Base-by-base conservation (phyloP, 495 filamentous ascomycete genomes). In the Viridothelium virens region DNA sequence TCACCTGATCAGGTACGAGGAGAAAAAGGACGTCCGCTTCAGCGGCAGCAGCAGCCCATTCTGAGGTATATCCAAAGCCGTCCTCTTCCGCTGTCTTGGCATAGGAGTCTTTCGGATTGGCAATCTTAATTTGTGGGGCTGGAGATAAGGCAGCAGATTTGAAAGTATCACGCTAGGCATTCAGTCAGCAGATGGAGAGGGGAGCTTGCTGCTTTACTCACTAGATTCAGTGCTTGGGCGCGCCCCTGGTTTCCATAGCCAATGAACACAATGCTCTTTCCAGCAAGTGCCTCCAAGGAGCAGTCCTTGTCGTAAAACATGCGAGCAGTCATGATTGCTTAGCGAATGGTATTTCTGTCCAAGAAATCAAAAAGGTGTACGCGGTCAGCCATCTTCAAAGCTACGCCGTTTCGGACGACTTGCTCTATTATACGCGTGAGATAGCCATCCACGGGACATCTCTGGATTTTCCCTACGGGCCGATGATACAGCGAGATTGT, bases 241-340 rank as follows among this genome's bases (percentile, higher is more conserved):
- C 68, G 16, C 16, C 68, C 68, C 64, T 69, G 65, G 44, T 69
- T 69, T 46, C 68, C 68, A 59, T 69, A 69, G 7, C 68, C 68
- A 38, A 69, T 64, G 66, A 69, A 69, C 3, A 67, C 59, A 56
- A 67, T 64, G 9, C 59, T 69, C 38, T 69, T 69, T 12, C 65
- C 68, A 44, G 38, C 59, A 25, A 69, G 61, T 18, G 61, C 12
- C 5, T 53, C 68, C 12, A 67, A 48, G 25, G 65, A 63, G 38
- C 68, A 69, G 39, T 69, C 68, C 5, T 61, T 53, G 59, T 69
- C 68, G 41, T 69, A 69, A 39, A 67, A 69, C 56, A 69, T 37
- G 12, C 63, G 50, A 37, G 67, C 56, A 3, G 64, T 16, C 67
- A 69, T 69, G 53, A 36, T 59, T 14, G 11, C 31, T 36, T 36